These are phyloP conservation scores for Groenewaldozyma salmanticensis DNA, from an alignment of 805 yeast genomes.

Conservation along the genomic window DNA sequence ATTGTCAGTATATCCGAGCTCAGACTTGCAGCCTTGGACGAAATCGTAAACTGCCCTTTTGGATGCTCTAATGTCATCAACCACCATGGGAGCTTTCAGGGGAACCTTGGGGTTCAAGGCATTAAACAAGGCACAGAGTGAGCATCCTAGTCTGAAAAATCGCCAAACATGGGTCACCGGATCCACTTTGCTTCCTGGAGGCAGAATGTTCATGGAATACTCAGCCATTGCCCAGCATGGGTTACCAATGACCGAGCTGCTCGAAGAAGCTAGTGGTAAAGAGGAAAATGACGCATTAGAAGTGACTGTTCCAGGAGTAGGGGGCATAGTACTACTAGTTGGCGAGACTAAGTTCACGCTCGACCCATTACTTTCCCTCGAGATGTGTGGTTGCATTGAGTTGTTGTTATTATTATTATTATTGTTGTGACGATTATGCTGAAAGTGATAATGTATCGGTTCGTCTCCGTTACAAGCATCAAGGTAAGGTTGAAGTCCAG, in stretches of 20 bases:
- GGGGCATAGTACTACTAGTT: neutral
- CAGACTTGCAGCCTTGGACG: constrained; percentile 71
- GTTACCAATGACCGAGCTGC: neutral
- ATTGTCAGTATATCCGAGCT: constrained; percentile 66
- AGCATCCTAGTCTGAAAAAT: constrained; percentile 84
- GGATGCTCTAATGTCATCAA: constrained; percentile 76
- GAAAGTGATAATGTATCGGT: neutral
- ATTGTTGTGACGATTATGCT: neutral
- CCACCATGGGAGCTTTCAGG: constrained; percentile 43
- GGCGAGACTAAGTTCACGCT: neutral
- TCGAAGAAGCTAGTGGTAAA: neutral
- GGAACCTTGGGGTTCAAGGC: constrained; percentile 43
- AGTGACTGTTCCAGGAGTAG: neutral
- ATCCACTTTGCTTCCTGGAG: constrained; percentile 38
- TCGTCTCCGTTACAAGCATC: constrained; percentile 8
- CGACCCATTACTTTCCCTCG: neutral
- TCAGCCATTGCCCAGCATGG: neutral
- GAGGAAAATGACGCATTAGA: neutral
- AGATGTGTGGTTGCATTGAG: too few species aligned
- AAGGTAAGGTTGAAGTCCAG: constrained; percentile 14
- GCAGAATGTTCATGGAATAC: constrained; percentile 8
- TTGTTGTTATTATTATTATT: too few species aligned
- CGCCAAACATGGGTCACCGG: constrained; percentile 90
- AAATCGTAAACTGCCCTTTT: constrained; percentile 87
- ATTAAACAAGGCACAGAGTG: constrained; percentile 79